Base-by-base conservation (phyloP, 2,329 filamentous ascomycete genomes). In the Aspergillus pseudoglaucus region DNA sequence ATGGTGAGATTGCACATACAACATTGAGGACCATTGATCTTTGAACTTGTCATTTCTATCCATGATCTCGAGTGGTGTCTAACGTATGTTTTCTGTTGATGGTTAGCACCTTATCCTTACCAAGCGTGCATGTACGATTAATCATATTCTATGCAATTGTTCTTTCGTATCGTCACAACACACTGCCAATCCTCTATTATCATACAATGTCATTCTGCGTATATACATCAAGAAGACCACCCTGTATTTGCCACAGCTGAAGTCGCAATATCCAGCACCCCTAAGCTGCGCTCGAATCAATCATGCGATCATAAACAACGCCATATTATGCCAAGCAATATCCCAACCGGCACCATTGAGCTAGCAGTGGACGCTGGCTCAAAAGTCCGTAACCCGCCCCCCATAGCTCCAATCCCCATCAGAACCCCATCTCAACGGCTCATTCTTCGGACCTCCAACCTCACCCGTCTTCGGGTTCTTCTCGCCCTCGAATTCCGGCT, bases 391-490 rank as follows among this genome's bases (percentile, higher is more conserved):
- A 47, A 94, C 90, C 54, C 91, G 77, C 42, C 93, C 93, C 68
- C 96, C 96, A 69, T 88, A 98, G 67, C 89, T 96, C 86, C 90
- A 98, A 65, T 87, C 84, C 1, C 88, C 84, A 0, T 61, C 65
- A 15, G 78, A 75, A 0, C 90, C 90, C 91, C 91, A 96, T 59
- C 90, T 75, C 64, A 97, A 64, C 45, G 93, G 93, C 71, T 98
- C 91, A 64, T 95, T 97, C 82, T 97, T 98, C 5, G 93, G 93
- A 1, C 93, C 93, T 5, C 93, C 93, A 9, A 96, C 82, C 76
- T 98, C 93, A 20, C 93, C 93, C 1, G 93, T 98, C 75, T 85
- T 86, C 2, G 93, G 93, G 68, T 98, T 97, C 47, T 76, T 78
- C 46, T 97, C 90, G 49, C 93, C 93, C 57, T 91, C 84, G 60